Base-by-base conservation (phyloP, 441 rosid genomes). In the Pelargonium fulgidum region DNA sequence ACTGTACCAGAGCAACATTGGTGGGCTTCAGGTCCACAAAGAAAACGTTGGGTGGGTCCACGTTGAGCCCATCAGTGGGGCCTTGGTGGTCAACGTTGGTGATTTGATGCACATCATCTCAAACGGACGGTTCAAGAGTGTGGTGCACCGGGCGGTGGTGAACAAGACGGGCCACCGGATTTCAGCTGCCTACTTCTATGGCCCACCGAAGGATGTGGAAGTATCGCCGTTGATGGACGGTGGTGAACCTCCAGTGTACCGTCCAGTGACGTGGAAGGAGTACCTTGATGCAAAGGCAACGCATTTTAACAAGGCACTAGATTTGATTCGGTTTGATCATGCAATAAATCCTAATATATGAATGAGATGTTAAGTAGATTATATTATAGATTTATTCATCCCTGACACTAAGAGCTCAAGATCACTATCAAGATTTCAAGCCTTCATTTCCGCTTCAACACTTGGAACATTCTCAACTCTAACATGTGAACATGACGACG, bases 231-330 rank as follows among this genome's bases (percentile, higher is more conserved):
- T 78, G 17, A 65, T 44, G 29, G 77, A 80, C 65, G 29, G 19
- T 8, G 79, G 70, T 62, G 83, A 77, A 61, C 85, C 83, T 7
- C 77, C 78, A 0, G 48, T 80, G 4, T 88, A 85, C 19, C 81
- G 81, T 1, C 70, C 89, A 0, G 86, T 89, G 13, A 83, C 89
- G 10, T 86, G 91, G 89, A 75, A 78, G 29, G 91, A 86, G 75
- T 86, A 85, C 36, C 85, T 89, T 44, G 75, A 69, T 62, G 74
- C 72, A 9, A 88, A 88, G 76, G 84, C 83, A 2, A 75, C 52
- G 7, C 78, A 84, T 76, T 89, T 85, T 71, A 71, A 68, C 66
- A 67, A 79, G 14, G 83, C 90, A 0, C 76, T 87, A 2, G 80
- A 76, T 8, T 52, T 29, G 0, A 72, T 81, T 22, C 74, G 72